Conservation (phyloP, 495 filamentous ascomycete species). For the Extremus antarcticus region DNA sequence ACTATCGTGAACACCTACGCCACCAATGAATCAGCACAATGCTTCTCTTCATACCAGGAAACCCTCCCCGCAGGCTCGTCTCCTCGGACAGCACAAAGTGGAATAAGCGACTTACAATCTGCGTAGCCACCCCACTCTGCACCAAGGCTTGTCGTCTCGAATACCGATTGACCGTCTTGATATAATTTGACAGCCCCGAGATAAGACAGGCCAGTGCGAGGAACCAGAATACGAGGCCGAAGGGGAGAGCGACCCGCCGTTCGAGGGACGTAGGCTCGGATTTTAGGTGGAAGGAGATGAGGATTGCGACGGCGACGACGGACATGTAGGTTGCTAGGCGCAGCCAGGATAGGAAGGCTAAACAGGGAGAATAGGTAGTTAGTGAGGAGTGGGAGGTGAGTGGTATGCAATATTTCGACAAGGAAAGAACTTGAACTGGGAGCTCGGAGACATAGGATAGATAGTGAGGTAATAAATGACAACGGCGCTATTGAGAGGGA, state of each 20-base stretch:
- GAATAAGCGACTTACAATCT: slow-evolving; percentile 61
- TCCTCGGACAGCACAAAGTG: no score
- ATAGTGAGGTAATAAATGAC: no score
- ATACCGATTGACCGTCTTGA: slow-evolving; percentile 79
- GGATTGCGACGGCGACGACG: slow-evolving; percentile 77
- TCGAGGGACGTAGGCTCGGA: slow-evolving; percentile 57
- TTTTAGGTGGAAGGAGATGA: slow-evolving; percentile 86
- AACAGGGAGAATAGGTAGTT: slow-evolving; percentile 14
- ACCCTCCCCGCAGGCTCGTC: background rate
- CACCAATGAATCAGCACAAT: slow-evolving; percentile 2
- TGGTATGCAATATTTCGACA: no score
- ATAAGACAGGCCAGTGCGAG: slow-evolving; percentile 63
- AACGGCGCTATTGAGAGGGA: background rate
- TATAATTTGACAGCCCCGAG: slow-evolving; percentile 75
- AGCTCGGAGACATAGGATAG: no score
- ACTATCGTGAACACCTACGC: slow-evolving; percentile 59
- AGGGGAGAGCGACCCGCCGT: slow-evolving; percentile 62
- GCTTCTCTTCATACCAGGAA: no score
- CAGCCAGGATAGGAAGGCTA: slow-evolving; percentile 87
- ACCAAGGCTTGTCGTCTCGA: slow-evolving; percentile 68
- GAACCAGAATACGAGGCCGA: slow-evolving; percentile 82
- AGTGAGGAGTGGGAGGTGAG: background rate
- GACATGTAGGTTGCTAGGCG: slow-evolving; percentile 84
- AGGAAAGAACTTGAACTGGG: no score
- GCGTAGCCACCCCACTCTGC: slow-evolving; percentile 89